These are phyloP conservation scores for Marasmius oreades DNA, from an alignment of 1,284 basidiomycete genomes.

Conservation along the genomic window DNA sequence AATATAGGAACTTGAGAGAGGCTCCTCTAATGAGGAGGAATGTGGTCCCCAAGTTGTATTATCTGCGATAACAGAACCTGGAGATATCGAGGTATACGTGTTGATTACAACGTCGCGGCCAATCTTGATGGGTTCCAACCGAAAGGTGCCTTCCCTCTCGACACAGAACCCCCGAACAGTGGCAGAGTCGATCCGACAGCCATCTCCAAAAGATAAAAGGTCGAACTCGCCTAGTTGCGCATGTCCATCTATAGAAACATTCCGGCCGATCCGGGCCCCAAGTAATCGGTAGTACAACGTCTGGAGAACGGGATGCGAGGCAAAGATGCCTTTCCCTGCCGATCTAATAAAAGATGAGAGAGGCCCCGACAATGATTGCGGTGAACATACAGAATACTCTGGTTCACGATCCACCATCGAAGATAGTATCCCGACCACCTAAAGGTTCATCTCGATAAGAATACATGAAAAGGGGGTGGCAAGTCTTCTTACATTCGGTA, in stretches of 20 bases:
- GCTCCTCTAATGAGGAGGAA: slow-evolving; percentile 37
- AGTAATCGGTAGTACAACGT: slow-evolving; percentile 41
- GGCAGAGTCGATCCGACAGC: slow-evolving; percentile 37
- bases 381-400: slow-evolving; percentile 28
- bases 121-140: slow-evolving; percentile 35
- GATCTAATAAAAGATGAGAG: slow-evolving; percentile 18
- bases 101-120: slow-evolving; percentile 38
- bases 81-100: slow-evolving; percentile 39
- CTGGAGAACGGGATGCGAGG: slow-evolving; percentile 33
- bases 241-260: slow-evolving; percentile 35
- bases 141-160: slow-evolving; percentile 41
- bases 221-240: slow-evolving; percentile 40
- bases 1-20: slow-evolving; percentile 32
- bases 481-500: slow-evolving; percentile 36
- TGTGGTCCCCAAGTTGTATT: slow-evolving; percentile 42
- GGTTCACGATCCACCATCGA: slow-evolving; percentile 47
- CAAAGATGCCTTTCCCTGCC: slow-evolving; percentile 40
- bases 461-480: too few species aligned
- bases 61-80: slow-evolving; percentile 34
- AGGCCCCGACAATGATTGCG: not conserved
- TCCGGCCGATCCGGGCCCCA: slow-evolving; percentile 38
- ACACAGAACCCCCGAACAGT: slow-evolving; percentile 43
- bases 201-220: slow-evolving; percentile 38
- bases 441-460: not conserved
- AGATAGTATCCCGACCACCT: slow-evolving; percentile 40